A percentile compares a stretch with the other conserved stretches of the same genome.
Conservation (phyloP, 257 asterid species). For the Salvia splendens region DNA sequence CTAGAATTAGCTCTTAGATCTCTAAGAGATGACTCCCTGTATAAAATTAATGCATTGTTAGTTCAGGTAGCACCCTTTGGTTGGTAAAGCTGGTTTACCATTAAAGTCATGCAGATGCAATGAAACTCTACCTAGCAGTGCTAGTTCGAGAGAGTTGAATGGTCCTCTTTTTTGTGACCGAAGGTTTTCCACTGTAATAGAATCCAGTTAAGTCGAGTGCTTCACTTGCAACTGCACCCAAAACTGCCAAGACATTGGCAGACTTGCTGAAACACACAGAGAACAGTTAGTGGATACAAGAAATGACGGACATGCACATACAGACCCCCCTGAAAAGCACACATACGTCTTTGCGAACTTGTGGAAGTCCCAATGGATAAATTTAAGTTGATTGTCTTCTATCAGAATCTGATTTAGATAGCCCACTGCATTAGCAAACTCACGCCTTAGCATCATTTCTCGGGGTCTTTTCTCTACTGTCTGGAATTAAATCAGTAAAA, state of each 20-base stretch:
- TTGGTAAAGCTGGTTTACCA: not conserved
- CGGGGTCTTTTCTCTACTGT: conserved; percentile 97
- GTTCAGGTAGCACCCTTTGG: not conserved
- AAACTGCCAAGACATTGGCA: conserved; percentile 96
- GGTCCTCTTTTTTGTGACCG: conserved; percentile 56
- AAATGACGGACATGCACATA: conserved; percentile 27
- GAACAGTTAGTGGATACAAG: conserved; percentile 32
- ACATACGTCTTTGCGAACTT: conserved; percentile 92
- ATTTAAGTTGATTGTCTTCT: conserved; percentile 78
- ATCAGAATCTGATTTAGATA: conserved; percentile 89
- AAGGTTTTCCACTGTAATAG: conserved; percentile 82
- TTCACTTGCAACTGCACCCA: conserved; percentile 96
- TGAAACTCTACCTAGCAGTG: conserved; percentile 65
- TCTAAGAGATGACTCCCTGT: conserved; percentile 77
- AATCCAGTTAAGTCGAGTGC: conserved; percentile 96
- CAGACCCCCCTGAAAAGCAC: not conserved
- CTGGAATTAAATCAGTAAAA: conserved; percentile 46
- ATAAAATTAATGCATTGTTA: conserved; percentile 31
- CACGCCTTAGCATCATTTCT: conserved; percentile 99
- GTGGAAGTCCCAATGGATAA: conserved; percentile 99
- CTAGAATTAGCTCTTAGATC: conserved; percentile 71
- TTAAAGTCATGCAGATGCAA: conserved; percentile 21
- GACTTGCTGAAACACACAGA: conserved; percentile 72
- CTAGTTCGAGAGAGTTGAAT: conserved; percentile 72
- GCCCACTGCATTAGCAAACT: conserved; percentile 93